A percentile compares a stretch with the other conserved stretches of the same genome.
Evolutionary conservation across 257 asterid species (phyloP).

Genomic region (Striga asiatica): DNA sequence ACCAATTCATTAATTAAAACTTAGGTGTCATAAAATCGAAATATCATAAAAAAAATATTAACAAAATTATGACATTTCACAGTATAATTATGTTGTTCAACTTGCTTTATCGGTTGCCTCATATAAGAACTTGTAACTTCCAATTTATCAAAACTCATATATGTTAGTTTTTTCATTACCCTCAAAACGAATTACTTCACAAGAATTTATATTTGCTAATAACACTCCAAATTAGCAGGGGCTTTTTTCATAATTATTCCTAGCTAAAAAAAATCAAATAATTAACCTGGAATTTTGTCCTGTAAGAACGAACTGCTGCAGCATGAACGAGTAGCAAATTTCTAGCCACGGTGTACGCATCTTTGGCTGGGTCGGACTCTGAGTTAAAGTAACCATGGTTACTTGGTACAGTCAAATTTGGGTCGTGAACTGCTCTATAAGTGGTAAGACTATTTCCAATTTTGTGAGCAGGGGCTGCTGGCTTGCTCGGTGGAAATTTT

Average conservation of each 20-base stretch:
- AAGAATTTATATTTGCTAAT: background rate
- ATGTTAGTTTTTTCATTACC: no score
- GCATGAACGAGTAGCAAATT: slow-evolving; percentile 39
- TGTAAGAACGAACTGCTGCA: slow-evolving; percentile 27
- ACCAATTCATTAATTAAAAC: no score
- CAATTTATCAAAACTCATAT: no score
- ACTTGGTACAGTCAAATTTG: background rate
- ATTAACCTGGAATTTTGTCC: slow-evolving; percentile 28
- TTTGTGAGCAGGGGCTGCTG: background rate
- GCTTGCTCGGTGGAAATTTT: slow-evolving; percentile 20
- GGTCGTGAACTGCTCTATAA: slow-evolving; percentile 20
- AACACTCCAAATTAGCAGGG: background rate
- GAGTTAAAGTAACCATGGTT: background rate
- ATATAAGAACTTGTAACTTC: no score
- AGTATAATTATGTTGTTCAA: no score
- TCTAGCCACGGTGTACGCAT: slow-evolving; percentile 39
- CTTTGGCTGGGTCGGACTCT: slow-evolving; percentile 22
- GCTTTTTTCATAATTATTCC: background rate
- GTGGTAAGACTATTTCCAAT: slow-evolving; percentile 14
- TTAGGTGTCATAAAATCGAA: no score
- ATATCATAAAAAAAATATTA: no score
- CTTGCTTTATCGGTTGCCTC: no score
- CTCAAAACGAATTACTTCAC: no score
- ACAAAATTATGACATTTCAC: no score
- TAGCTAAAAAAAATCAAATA: no score